Conservation (phyloP, 257 asterid species). For the Solanum microdontum region DNA sequence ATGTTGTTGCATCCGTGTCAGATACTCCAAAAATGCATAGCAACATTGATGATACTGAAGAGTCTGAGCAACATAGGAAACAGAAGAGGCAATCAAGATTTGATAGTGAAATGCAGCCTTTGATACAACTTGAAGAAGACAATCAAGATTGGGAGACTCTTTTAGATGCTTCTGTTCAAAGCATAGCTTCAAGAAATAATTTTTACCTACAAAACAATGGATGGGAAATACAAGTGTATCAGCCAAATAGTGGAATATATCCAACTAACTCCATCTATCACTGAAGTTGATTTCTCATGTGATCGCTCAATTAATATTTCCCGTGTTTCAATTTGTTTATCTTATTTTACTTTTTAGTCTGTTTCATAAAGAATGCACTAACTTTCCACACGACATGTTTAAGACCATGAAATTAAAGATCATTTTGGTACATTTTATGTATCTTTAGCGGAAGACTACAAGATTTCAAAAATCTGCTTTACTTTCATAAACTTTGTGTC, state of each 20-base stretch:
- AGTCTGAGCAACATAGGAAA: not conserved
- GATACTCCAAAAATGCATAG: not conserved
- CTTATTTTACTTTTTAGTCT: not conserved
- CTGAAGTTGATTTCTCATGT: not conserved
- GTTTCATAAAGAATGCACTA: not conserved
- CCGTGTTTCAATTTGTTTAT: no score
- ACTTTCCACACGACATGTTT: rapidly evolving
- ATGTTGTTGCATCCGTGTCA: not conserved
- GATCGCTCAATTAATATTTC: not conserved
- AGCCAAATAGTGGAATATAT: conserved; percentile 14
- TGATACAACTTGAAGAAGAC: conserved; percentile 40
- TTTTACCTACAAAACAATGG: not conserved
- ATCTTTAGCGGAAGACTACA: not conserved
- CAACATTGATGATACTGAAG: not conserved
- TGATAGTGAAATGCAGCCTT: conserved; percentile 21
- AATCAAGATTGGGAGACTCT: conserved; percentile 44
- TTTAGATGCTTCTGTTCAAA: conserved; percentile 46
- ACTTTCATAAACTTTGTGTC: not conserved
- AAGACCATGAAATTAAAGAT: no score
- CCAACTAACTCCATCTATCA: conserved; percentile 15
- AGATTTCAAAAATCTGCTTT: rapidly evolving
- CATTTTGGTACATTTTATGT: no score
- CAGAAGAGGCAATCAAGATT: not conserved
- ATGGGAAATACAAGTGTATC: conserved; percentile 33
- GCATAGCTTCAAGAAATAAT: conserved; percentile 5